These are phyloP conservation scores for Kodamaea kakaduensis DNA, from an alignment of 805 yeast genomes.

Conservation along the genomic window DNA sequence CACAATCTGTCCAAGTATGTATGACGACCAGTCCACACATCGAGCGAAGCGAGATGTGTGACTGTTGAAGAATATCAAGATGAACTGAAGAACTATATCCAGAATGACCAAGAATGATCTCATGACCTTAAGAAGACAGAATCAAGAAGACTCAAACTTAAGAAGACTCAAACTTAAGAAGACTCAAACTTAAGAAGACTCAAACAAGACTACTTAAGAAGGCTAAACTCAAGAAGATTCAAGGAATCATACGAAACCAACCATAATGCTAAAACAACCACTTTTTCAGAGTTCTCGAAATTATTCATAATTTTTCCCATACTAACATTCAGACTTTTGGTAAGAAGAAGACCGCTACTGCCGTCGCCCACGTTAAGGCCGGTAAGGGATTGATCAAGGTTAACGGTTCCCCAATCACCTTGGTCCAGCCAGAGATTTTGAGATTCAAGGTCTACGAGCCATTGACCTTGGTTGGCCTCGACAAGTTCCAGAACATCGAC, in stretches of 20 bases:
- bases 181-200: no score
- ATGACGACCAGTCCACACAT: no score
- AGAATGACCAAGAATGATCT: no score
- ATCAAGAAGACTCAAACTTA: no score
- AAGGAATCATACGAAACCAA: background rate
- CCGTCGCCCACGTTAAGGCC: conserved; percentile 99
- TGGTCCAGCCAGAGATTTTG: conserved; percentile 98
- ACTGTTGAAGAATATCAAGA: no score
- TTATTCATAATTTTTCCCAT: background rate
- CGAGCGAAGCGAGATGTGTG: no score
- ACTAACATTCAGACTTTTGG: conserved; percentile 82
- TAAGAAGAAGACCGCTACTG: conserved; percentile 99
- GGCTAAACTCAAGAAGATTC: background rate
- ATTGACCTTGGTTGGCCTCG: conserved; percentile 95
- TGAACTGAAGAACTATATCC: no score
- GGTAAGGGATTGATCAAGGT: conserved; percentile 99
- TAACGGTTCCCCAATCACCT: conserved; percentile 98
- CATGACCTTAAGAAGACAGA: no score
- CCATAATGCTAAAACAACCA: background rate
- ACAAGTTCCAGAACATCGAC: conserved; percentile 97
- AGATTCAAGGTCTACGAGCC: conserved; percentile 99
- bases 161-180: no score
- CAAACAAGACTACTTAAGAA: no score
- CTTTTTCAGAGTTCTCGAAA: background rate
- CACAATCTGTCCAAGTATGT: conserved; percentile 87